Evolutionary conservation across 192 early-diverging fungal genomes (phyloP).

Genomic region (Podochytrium sp.): DNA sequence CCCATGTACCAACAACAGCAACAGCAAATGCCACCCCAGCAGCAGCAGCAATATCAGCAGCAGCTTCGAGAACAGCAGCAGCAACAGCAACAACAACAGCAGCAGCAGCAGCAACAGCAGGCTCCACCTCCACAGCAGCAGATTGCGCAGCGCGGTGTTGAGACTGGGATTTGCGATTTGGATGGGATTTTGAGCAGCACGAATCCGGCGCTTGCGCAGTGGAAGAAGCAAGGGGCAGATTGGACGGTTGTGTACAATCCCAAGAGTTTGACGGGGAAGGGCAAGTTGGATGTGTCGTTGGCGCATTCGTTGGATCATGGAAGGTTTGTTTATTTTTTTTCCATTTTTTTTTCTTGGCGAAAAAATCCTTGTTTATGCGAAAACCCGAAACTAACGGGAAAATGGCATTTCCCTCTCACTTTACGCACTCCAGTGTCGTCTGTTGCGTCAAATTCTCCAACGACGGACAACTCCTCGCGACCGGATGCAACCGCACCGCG

Average conservation of each 20-base stretch:
- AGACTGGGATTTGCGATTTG: slow-evolving; percentile 69
- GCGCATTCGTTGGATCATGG: slow-evolving; percentile 61
- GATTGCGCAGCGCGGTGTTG: background rate
- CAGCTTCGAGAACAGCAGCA: background rate
- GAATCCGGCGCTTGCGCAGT: slow-evolving; percentile 56
- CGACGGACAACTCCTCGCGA: slow-evolving; percentile 89
- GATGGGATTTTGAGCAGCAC: slow-evolving; percentile 67
- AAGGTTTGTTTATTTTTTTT: slow-evolving; percentile 40
- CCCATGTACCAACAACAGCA: slow-evolving; percentile 26
- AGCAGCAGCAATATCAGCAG: background rate
- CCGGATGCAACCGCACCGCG: slow-evolving; percentile 90
- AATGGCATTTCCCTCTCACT: background rate
- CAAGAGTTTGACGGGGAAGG: slow-evolving; percentile 30
- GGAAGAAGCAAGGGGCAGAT: slow-evolving; percentile 82
- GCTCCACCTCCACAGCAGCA: slow-evolving; percentile 1
- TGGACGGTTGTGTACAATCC: slow-evolving; percentile 80
- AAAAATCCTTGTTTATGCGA: background rate
- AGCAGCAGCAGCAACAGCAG: slow-evolving; percentile 11
- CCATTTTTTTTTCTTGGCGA: background rate
- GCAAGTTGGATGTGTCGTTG: slow-evolving; percentile 38
- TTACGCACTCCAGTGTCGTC: slow-evolving; percentile 76
- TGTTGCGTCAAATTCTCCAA: slow-evolving; percentile 96
- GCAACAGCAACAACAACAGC: slow-evolving; percentile 13
- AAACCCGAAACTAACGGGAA: background rate
- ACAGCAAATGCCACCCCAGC: background rate